Evolutionary conservation across 1,139 yeast species (phyloP), one percentile per base, ranked within the genome.

Genomic region (Magnusiomyces tetraspermus): DNA sequence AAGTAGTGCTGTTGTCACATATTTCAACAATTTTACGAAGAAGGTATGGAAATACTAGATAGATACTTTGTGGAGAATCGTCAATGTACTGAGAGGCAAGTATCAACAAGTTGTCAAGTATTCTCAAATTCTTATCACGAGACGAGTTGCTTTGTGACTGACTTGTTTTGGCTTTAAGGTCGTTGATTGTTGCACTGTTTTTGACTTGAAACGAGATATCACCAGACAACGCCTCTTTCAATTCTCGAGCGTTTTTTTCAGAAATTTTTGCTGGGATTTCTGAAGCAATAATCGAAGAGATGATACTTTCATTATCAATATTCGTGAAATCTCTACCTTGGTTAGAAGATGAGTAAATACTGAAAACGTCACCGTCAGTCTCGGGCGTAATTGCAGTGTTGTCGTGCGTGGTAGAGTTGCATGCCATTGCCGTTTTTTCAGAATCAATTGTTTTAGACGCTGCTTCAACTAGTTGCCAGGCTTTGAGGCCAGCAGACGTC

Each of bases 11-110:
- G 5, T 26, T 38, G 21, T 46, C 45, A 31, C 56, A 53, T 6
- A 51, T 30, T 15, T 53, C 52, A 3, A 53, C 38, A 4, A 53
- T 26, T 17, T 51, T 49, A 6, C 46, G 37, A 17, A 46, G 33
- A 6, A 53, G 51, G 47, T 50, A 51, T 5, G 54, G 53, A 24
- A 51, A 51, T 26, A 51, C 43, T 2, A 46, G 22, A 46, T 51
- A 51, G n/a, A 51, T 24, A 21, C 46, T 33, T 22, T 31, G 26
- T 11, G 26, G 42, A 3, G 50, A 48, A 1, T 50, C 49, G 21
- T 53, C 53, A 22, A 53, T 50, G 46, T 51, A 49, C 19, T 50
- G 50, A 1, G 52, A 31, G 8, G 55, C 48, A 8, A 53, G 48
- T 24, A 53, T 30, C 21, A 53, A 26, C 28, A 53, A 42, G 28